phyloP scores from a whole-genome alignment of 257 asterid genomes.

The Rhazya stricta region DNA sequence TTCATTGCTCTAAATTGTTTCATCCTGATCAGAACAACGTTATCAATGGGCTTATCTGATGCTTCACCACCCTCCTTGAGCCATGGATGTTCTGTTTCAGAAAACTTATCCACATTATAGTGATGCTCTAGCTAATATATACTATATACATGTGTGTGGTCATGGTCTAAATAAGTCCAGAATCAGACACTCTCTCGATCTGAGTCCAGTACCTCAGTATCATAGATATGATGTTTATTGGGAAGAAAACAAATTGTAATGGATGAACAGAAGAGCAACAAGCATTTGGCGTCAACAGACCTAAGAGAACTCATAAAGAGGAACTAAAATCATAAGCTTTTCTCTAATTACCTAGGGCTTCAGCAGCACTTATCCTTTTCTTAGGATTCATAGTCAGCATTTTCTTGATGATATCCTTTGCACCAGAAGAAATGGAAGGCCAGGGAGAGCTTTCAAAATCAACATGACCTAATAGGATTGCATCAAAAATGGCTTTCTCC shows the following conservation, averaged over 20 bases:
- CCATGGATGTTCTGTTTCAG: constrained; percentile 83
- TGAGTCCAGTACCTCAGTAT: not conserved
- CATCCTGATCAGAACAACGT: constrained; percentile 78
- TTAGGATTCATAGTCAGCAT: constrained; percentile 36
- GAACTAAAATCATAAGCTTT: not conserved
- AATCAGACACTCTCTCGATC: not conserved
- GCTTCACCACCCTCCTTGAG: constrained; percentile 85
- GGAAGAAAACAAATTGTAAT: not conserved
- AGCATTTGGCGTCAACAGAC: not conserved
- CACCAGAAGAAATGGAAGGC: constrained; percentile 43
- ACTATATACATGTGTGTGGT: too few species aligned
- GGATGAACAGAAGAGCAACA: not conserved
- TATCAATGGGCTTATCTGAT: constrained; percentile 74
- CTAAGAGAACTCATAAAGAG: not conserved
- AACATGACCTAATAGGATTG: constrained; percentile 24
- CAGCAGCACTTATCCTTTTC: constrained; percentile 35
- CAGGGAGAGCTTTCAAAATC: constrained; percentile 41
- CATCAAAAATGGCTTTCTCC: constrained; percentile 35
- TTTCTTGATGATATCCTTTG: constrained; percentile 40
- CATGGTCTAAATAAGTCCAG: not conserved
- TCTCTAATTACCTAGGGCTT: constrained; percentile 33
- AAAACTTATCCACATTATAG: constrained; percentile 10
- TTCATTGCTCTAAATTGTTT: constrained; percentile 93
- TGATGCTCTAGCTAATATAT: not conserved
- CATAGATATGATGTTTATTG: not conserved